Percentiles rank a stretch among this genome's conserved stretches.
These are phyloP conservation scores for Capsicum chinense DNA, from an alignment of 257 asterid genomes.

Conservation along the genomic window DNA sequence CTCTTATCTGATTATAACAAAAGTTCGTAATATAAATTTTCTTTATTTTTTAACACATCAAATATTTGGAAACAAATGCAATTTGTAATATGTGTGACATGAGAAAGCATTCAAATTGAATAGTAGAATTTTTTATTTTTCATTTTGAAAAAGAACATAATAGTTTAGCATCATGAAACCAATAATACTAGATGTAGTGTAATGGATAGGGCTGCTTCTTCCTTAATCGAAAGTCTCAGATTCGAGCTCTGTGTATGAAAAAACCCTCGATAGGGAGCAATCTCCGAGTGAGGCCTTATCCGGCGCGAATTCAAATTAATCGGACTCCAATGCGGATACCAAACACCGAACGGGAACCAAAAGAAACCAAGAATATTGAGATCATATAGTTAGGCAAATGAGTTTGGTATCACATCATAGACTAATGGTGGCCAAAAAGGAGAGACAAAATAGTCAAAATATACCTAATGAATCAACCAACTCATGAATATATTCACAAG, in stretches of 20 bases:
- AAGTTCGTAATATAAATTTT: no score
- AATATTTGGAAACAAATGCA: background rate
- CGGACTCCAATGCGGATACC: no score
- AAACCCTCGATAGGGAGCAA: no score
- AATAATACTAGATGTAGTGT: background rate
- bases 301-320: no score
- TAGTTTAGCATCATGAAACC: background rate
- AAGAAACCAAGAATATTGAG: constrained; percentile 14
- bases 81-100: background rate
- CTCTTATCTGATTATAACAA: no score
- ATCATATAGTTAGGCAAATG: constrained; percentile 10
- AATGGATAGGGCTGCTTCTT: no score
- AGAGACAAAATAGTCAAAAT: constrained; percentile 25
- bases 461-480: background rate
- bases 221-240: no score
- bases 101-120: background rate
- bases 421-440: constrained; percentile 13
- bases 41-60: background rate
- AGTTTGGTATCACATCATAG: constrained; percentile 23
- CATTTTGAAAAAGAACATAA: background rate
- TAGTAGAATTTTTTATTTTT: background rate
- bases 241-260: no score
- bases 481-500: background rate
- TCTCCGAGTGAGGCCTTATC: no score
- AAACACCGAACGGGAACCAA: no score